phyloP scores from a whole-genome alignment of 805 yeast species.

The Candida namnaoensis region DNA sequence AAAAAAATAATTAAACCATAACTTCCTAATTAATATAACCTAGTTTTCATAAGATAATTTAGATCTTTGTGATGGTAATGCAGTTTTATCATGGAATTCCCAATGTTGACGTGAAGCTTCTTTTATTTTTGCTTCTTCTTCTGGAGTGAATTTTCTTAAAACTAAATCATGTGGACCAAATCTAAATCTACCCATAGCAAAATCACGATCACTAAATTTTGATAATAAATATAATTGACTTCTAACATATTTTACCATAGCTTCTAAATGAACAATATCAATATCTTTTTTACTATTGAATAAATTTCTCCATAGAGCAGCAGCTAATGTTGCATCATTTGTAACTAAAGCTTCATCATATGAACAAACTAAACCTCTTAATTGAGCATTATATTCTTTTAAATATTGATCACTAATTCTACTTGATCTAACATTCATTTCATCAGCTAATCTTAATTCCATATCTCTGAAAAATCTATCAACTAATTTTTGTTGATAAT shows the following conservation, averaged over 20 bases:
- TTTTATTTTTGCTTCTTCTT: conserved; percentile 50
- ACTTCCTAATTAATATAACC: neutral
- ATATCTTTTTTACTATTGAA: conserved; percentile 79
- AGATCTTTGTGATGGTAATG: conserved; percentile 55
- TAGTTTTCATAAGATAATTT: conserved; percentile 38
- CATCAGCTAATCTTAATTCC: conserved; percentile 77
- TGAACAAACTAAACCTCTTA: conserved; percentile 81
- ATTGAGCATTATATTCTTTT: conserved; percentile 84
- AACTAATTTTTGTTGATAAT: conserved; percentile 85
- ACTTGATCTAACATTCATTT: conserved; percentile 75
- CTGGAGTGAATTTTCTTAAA: conserved; percentile 61
- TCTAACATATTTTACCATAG: conserved; percentile 82
- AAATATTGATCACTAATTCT: conserved; percentile 78
- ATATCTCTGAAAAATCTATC: conserved; percentile 87
- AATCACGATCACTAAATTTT: conserved; percentile 82
- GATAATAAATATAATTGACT: conserved; percentile 83
- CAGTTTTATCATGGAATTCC: conserved; percentile 28
- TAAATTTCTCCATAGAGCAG: conserved; percentile 84
- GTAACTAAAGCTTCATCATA: conserved; percentile 88
- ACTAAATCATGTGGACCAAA: conserved; percentile 79
- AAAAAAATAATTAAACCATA: neutral
- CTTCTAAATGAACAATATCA: conserved; percentile 79
- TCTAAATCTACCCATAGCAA: conserved; percentile 81
- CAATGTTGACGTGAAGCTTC: conserved; percentile 41
- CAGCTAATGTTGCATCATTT: conserved; percentile 70